phyloP scores from a whole-genome alignment of 345 rosid genomes.

The Rhizophora mangle region DNA sequence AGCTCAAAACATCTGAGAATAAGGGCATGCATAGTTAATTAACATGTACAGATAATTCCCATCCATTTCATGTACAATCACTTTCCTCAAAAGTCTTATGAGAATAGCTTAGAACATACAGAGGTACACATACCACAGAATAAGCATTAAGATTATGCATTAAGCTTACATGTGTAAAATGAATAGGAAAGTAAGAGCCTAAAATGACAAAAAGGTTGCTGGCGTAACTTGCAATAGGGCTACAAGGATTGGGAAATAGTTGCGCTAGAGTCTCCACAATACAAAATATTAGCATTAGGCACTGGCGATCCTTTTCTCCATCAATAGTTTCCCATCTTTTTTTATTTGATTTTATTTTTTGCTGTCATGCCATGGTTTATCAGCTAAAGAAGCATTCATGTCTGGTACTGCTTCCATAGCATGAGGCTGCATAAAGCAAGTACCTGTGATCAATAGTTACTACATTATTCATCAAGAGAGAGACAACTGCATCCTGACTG shows the following conservation, averaged over 20 bases:
- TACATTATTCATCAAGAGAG: constrained; percentile 52
- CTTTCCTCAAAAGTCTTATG: background rate
- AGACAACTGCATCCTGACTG: constrained; percentile 54
- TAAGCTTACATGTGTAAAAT: constrained; percentile 87
- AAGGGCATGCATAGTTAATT: background rate
- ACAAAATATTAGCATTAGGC: constrained; percentile 74
- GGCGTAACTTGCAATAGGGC: constrained; percentile 57
- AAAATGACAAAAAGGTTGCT: constrained; percentile 56
- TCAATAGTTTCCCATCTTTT: too few relatives aligned
- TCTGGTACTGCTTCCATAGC: too few relatives aligned
- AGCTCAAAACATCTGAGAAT: background rate
- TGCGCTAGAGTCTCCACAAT: constrained; percentile 59
- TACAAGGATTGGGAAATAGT: constrained; percentile 61
- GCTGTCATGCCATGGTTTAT: too few relatives aligned
- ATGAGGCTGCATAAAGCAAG: too few relatives aligned
- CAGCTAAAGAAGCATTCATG: too few relatives aligned
- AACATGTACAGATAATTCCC: background rate
- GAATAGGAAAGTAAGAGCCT: constrained; percentile 82
- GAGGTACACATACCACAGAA: background rate
- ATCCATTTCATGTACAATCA: background rate
- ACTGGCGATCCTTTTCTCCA: constrained; percentile 88
- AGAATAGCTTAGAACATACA: constrained; percentile 1
- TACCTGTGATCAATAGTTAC: constrained; percentile 60
- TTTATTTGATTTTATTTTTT: too few relatives aligned
- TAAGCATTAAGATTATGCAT: background rate